phyloP scores from a whole-genome alignment of 768 basidiomycete species.

The Phanerochaete sordida region DNA sequence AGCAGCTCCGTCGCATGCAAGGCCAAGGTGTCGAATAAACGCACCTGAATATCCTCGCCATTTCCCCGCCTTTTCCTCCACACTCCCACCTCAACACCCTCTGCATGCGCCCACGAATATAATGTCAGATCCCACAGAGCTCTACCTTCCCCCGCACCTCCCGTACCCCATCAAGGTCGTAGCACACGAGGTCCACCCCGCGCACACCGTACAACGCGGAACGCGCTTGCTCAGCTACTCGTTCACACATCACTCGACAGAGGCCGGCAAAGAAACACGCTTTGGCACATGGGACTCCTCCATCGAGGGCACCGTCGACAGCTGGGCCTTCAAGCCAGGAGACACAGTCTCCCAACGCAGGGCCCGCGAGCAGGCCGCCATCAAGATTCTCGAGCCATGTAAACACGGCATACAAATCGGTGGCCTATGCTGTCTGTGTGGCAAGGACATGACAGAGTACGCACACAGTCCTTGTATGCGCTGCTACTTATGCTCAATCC shows the following conservation, averaged over 20 bases:
- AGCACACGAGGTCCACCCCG: constrained; percentile 52
- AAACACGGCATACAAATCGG: constrained; percentile 92
- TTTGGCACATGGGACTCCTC: constrained; percentile 91
- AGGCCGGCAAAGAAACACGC: constrained; percentile 56
- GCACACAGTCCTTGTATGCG: constrained; percentile 24
- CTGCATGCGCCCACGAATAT: constrained; percentile 12
- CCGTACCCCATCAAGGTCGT: constrained; percentile 86
- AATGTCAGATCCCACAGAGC: constrained; percentile 65
- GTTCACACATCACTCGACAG: constrained; percentile 58
- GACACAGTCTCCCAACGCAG: constrained; percentile 58
- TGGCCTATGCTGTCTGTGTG: constrained; percentile 91
- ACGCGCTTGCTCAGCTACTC: constrained; percentile 82
- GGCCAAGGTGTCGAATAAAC: constrained; percentile 3
- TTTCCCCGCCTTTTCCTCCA: not conserved
- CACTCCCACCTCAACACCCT: not conserved
- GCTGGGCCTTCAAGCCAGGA: constrained; percentile 67
- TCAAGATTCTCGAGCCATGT: constrained; percentile 85
- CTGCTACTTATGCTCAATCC: not conserved
- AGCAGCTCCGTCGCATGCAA: not conserved
- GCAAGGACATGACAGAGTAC: constrained; percentile 91
- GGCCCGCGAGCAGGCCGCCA: constrained; percentile 57
- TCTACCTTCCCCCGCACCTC: constrained; percentile 72
- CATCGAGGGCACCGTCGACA: constrained; percentile 71
- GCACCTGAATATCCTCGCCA: not conserved
- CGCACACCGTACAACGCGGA: constrained; percentile 58